These are phyloP conservation scores for Penicillium manginii DNA, from an alignment of 495 filamentous ascomycete species.

Conservation along the genomic window DNA sequence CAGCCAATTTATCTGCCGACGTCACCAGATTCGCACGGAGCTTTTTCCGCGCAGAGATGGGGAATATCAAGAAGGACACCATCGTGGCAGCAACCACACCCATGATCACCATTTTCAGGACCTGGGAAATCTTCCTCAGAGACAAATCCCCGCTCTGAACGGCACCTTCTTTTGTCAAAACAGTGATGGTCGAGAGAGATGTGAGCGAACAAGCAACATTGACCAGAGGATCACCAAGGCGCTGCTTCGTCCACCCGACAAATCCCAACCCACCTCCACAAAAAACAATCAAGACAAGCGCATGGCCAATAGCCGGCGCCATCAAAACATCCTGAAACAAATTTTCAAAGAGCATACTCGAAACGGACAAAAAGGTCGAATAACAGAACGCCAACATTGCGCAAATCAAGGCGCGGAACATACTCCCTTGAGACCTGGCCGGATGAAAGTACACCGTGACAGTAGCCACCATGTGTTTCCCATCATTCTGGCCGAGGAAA, in stretches of 20 bases:
- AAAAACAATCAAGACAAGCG: conserved; percentile 81
- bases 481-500: conserved; percentile 82
- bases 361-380: conserved; percentile 76
- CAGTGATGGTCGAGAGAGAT: conserved; percentile 87
- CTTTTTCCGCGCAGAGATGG: conserved; percentile 76
- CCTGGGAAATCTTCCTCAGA: conserved; percentile 80
- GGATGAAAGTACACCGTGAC: conserved; percentile 97
- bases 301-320: conserved; percentile 73
- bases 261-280: conserved; percentile 88
- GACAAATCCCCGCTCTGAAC: conserved; percentile 81
- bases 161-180: conserved; percentile 89
- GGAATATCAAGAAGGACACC: conserved; percentile 80
- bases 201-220: conserved; percentile 90
- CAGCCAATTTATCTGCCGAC: conserved; percentile 74
- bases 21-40: conserved; percentile 76
- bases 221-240: conserved; percentile 80
- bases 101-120: conserved; percentile 90
- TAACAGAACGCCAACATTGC: conserved; percentile 82
- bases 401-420: conserved; percentile 87
- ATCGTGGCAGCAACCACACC: conserved; percentile 73
- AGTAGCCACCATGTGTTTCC: conserved; percentile 94
- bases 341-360: conserved; percentile 84
- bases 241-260: conserved; percentile 92
- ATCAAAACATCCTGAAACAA: conserved; percentile 69
- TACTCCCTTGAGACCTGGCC: conserved; percentile 85